These are phyloP conservation scores for Penicillium antarcticum DNA, from an alignment of 495 filamentous ascomycete species.

Conservation along the genomic window DNA sequence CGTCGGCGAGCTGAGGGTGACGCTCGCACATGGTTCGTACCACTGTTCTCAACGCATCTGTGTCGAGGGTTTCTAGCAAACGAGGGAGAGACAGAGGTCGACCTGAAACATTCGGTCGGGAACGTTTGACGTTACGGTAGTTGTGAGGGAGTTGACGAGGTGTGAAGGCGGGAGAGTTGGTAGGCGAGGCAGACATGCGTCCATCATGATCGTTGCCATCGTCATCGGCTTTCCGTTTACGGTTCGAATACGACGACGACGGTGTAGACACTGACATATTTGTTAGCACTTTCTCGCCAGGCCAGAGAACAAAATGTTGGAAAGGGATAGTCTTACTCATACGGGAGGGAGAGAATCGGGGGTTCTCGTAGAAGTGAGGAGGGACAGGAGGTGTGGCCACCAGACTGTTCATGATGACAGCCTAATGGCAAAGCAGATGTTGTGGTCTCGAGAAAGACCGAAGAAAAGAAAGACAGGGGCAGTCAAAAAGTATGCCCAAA, in stretches of 20 bases:
- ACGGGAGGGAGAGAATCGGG: constrained; percentile 67
- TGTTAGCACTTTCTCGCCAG: constrained; percentile 16
- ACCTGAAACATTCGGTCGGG: constrained; percentile 67
- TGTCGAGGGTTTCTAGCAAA: constrained; percentile 86
- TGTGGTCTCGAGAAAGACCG: constrained; percentile 6
- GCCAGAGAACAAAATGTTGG: neutral
- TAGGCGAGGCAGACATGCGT: constrained; percentile 84
- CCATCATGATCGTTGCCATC: constrained; percentile 64
- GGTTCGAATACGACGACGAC: constrained; percentile 48
- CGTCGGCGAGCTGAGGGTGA: constrained; percentile 70
- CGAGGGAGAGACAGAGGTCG: constrained; percentile 78
- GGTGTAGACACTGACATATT: constrained; percentile 50
- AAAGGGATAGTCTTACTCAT: constrained; percentile 51
- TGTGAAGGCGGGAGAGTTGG: constrained; percentile 69
- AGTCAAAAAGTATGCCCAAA: constrained; percentile 26
- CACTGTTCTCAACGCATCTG: constrained; percentile 73
- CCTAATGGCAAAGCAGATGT: constrained; percentile 28
- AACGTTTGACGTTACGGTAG: constrained; percentile 62
- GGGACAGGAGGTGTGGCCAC: constrained; percentile 65
- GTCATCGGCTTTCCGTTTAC: constrained; percentile 89
- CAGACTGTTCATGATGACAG: constrained; percentile 61
- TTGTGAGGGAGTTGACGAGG: constrained; percentile 58
- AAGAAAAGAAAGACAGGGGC: constrained; percentile 17
- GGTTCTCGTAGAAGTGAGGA: constrained; percentile 71
- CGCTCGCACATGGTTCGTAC: constrained; percentile 85